phyloP scores from a whole-genome alignment of 2,329 filamentous ascomycete genomes.

The Xylariaceae sp. region DNA sequence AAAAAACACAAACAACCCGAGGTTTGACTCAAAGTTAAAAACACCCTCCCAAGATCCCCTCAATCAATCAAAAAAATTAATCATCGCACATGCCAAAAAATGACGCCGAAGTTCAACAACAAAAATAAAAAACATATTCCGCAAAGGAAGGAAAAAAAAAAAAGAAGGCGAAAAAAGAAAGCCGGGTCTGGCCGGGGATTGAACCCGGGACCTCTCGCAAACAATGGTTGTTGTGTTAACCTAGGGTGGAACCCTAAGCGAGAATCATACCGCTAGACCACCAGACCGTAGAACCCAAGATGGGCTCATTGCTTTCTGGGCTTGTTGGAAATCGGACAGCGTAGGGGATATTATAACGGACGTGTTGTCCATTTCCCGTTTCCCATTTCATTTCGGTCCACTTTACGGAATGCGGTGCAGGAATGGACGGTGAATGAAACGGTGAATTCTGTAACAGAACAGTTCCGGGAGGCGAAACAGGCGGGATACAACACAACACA shows the following conservation, averaged over 20 bases:
- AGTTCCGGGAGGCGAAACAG: neutral
- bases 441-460: too few species aligned
- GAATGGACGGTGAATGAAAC: too few species aligned
- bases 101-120: neutral
- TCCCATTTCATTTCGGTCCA: too few species aligned
- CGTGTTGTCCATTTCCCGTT: too few species aligned
- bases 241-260: slow-evolving; percentile 51
- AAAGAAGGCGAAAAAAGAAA: neutral
- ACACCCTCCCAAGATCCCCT: too few species aligned
- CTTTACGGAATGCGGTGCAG: too few species aligned
- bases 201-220: slow-evolving; percentile 40
- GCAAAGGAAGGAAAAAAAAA: neutral
- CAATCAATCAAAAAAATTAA: too few species aligned
- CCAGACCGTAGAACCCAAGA: slow-evolving; percentile 32
- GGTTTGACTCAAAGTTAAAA: too few species aligned
- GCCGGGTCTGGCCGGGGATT: slow-evolving; percentile 35
- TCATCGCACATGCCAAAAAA: too few species aligned
- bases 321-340: neutral
- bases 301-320: neutral
- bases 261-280: slow-evolving; percentile 68
- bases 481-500: neutral
- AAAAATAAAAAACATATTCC: neutral
- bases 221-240: neutral
- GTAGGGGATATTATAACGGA: neutral
- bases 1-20: too few species aligned